Conservation (phyloP, 371 early-diverging fungal genomes). For the Entomophthora muscae region DNA sequence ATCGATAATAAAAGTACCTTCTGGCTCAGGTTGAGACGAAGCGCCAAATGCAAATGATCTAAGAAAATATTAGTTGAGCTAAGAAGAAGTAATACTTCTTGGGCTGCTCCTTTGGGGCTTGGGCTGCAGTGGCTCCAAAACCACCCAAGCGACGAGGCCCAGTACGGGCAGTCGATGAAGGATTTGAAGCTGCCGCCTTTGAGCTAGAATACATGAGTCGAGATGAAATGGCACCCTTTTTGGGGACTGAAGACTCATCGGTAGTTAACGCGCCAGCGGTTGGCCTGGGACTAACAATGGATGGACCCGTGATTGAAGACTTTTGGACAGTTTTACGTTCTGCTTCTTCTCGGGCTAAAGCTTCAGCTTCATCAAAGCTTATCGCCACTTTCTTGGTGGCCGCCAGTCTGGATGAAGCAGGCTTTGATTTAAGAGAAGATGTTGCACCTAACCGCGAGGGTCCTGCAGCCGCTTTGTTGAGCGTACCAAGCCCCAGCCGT, state of each 20-base stretch:
- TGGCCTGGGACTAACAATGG: neutral
- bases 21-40: neutral
- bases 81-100: neutral
- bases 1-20: neutral
- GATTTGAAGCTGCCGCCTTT: neutral
- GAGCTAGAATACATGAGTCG: constrained; percentile 1
- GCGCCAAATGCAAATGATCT: neutral
- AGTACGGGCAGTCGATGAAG: neutral
- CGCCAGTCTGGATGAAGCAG: neutral
- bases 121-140: constrained; percentile 13
- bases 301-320: neutral
- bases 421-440: neutral
- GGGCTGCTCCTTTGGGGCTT: neutral
- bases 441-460: neutral
- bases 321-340: constrained; percentile 15
- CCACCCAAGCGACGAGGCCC: neutral
- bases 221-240: constrained; percentile 1
- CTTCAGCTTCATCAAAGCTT: constrained; percentile 86
- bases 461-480: neutral
- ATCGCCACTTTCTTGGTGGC: constrained; percentile 24
- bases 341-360: constrained; percentile 70
- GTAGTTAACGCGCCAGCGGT: neutral
- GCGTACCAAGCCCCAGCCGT: neutral
- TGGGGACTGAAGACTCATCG: neutral
- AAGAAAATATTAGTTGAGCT: neutral